Conservation (phyloP, 257 asterid genomes). For the Nicotiana otophora region DNA sequence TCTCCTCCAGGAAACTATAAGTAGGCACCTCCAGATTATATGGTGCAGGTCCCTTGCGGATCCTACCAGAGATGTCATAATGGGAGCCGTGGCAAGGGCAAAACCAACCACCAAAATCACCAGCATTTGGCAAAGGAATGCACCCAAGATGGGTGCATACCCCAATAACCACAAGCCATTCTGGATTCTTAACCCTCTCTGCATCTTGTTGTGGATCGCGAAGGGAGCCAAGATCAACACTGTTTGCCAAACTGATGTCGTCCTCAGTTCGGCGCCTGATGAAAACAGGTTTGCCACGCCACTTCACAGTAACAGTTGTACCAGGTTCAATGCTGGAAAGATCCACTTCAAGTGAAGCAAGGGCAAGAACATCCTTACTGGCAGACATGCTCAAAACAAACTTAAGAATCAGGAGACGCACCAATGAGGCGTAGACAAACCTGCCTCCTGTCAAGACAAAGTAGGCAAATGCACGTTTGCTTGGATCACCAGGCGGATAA, state of each 20-base stretch:
- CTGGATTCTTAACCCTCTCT: constrained; percentile 75
- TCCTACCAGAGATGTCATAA: constrained; percentile 87
- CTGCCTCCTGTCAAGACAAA: constrained; percentile 87
- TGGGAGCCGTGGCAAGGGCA: constrained; percentile 97
- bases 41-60: constrained; percentile 86
- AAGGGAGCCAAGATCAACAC: constrained; percentile 58
- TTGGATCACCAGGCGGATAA: constrained; percentile 81
- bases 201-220: constrained; percentile 91
- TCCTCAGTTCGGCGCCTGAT: constrained; percentile 78
- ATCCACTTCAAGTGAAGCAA: constrained; percentile 84
- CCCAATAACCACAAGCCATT: constrained; percentile 83
- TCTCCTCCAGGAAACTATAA: constrained; percentile 72
- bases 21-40: constrained; percentile 88
- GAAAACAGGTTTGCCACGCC: constrained; percentile 97
- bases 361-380: constrained; percentile 86
- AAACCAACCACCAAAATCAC: constrained; percentile 94
- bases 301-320: constrained; percentile 82
- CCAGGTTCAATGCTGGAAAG: constrained; percentile 86
- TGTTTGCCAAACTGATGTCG: constrained; percentile 69
- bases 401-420: constrained; percentile 81
- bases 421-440: constrained; percentile 78
- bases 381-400: constrained; percentile 95
- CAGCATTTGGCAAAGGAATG: constrained; percentile 94
- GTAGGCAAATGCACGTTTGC: constrained; percentile 86
- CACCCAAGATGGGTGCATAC: constrained; percentile 91